Conservation (phyloP, 495 filamentous ascomycete genomes). For the Penicillium silybi region DNA sequence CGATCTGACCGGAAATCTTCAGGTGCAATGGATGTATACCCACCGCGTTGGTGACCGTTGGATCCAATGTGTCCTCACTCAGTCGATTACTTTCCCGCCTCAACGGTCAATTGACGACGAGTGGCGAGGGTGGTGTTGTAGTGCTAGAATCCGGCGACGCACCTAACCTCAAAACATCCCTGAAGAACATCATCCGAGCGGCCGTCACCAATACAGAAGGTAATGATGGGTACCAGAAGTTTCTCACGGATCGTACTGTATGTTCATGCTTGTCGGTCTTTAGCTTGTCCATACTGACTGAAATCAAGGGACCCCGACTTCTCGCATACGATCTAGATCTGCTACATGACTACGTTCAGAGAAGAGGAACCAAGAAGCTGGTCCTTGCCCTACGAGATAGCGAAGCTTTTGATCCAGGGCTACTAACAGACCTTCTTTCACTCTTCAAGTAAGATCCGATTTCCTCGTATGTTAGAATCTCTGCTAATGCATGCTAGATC, state of each 20-base stretch:
- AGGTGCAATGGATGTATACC: constrained; percentile 58
- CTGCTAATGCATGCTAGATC: constrained; percentile 50
- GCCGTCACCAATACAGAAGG: constrained; percentile 54
- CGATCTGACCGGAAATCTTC: background rate
- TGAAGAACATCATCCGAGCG: constrained; percentile 81
- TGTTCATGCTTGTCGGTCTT: constrained; percentile 14
- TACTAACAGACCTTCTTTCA: constrained; percentile 73
- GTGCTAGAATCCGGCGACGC: constrained; percentile 72
- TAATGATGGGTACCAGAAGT: constrained; percentile 42
- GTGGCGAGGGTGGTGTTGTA: constrained; percentile 55
- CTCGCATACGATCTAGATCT: constrained; percentile 90
- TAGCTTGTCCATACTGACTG: constrained; percentile 12
- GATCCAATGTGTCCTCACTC: constrained; percentile 81
- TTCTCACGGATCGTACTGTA: constrained; percentile 51
- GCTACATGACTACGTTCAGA: constrained; percentile 62
- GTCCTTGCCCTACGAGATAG: constrained; percentile 83
- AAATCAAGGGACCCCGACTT: constrained; percentile 58
- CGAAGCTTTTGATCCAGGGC: constrained; percentile 80
- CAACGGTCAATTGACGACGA: constrained; percentile 50
- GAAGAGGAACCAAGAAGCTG: constrained; percentile 54
- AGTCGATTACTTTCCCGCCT: constrained; percentile 61
- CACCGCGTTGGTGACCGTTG: constrained; percentile 76
- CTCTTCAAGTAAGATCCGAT: constrained; percentile 62
- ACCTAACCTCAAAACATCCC: constrained; percentile 72
- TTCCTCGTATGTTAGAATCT: background rate